Base-by-base conservation (phyloP, 139 green algal species). In the Pseudopediastrum boryanum region DNA sequence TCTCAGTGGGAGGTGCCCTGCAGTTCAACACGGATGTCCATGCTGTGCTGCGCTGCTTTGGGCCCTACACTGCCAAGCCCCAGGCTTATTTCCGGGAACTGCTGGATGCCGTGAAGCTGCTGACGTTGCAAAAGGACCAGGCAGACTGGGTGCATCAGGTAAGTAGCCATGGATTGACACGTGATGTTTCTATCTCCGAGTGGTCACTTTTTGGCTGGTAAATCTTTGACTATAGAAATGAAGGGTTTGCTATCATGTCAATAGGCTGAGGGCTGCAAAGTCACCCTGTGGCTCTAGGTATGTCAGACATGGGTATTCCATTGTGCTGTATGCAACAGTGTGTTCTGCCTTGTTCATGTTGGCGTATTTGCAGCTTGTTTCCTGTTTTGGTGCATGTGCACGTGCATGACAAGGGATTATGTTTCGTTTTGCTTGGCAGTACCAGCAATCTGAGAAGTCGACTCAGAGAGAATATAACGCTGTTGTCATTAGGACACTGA, bases 81-180 rank as follows among this genome's bases (percentile, higher is more conserved):
- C 36, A 43, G 25, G n/a, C 36, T 2, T 39, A 78, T 12, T 78
- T 78, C 36, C 62, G 71, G 52, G 71, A 78, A 54, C 71, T 78
- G 23, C 27, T 42, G 13, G 71, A 78, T 27, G 71, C 71, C 23
- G 27, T 68, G 36, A 66, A 66, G 38, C 71, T 78, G 52, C 71
- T 78, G 8, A 68, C 52, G n/a, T 39, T 78, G 71, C 71, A 39
- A n/a, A 52, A 78, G 71, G 29, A 51, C n/a, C 71, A 78, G 41
- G 36, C 71, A 19, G 71, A 78, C 9, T 78, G 68, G 36, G 39
- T 78, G 38, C 36, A 42, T 29, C 71, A 78, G 71, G 71, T 78
- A 16, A 12, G 46, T 13, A 0, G 54, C 48, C 2, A 23, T 4
- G 58, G n/a, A n/a, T n/a, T n/a, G n/a, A n/a, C n/a, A n/a, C n/a